Base-by-base conservation (phyloP, 179 eudicot species). In the Camellia oleifera region DNA sequence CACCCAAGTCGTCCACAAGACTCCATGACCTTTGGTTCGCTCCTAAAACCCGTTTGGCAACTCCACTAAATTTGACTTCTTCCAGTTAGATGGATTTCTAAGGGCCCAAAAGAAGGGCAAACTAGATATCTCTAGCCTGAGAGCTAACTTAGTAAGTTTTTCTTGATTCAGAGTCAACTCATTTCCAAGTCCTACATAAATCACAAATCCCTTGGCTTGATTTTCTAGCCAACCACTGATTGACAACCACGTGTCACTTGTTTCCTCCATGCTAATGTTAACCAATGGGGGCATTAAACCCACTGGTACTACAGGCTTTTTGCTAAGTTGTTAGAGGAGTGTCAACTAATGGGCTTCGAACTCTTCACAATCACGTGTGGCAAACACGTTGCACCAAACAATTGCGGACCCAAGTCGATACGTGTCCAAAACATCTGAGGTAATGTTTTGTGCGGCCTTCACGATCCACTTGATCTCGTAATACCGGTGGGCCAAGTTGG, bases 301-400 rank as follows among this genome's bases (percentile, higher is more conserved):
- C 62, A 83, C 58, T 0, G 90, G 88, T 8, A 88, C 12, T 9
- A 84, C 82, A 7, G 84, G 85, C 79, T 78, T 85, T 4, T 76
- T 71, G 64, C 82, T 72, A 11, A 85, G 83, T 58, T 80, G 63
- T 60, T 76, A 78, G 10, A 88, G 74, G 48, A 88, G 81, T 46
- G 65, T 58, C 65, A 86, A 17, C 69, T 80, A 82, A 4, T 86
- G 79, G 1, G 82, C 65, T 52, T 88, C 88, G 14, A 88, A 81
- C 80, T 88, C 87, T n/a, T 13, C 4, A 20, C 88, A 85, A 50
- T 83, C 72, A 0, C 85, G 82, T 32, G 79, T 45, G 3, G 77
- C 75, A 4, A 84, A 0, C 15, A 77, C 69, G 70, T 88, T 85
- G 57, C 80, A 84, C 48, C 82, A 84, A 0, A 13, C 11, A 5